Conservation (phyloP, 179 eudicot species). For the Beta lomatogona region DNA sequence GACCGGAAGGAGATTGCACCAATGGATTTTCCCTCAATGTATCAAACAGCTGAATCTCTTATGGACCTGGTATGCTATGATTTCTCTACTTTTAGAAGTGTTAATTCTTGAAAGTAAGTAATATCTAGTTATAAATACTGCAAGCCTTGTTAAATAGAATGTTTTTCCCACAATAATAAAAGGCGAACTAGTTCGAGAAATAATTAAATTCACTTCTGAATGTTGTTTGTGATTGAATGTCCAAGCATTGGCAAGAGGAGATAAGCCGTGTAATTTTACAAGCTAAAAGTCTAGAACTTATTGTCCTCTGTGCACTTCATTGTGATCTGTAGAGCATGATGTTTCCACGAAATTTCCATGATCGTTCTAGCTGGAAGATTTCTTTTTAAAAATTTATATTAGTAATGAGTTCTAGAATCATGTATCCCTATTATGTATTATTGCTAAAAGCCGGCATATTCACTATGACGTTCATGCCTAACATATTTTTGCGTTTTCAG, state of each 20-base stretch:
- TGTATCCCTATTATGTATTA: not conserved
- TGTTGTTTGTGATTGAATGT: not conserved
- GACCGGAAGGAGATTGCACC: constrained; percentile 96
- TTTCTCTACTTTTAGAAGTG: not conserved
- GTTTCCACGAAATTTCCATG: not conserved
- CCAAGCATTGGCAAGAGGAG: not conserved
- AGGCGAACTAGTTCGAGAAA: not conserved
- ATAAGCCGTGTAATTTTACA: no score
- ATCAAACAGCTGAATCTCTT: constrained; percentile 69
- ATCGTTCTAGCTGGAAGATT: not conserved
- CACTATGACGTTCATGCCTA: constrained; percentile 8
- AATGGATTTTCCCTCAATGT: constrained; percentile 68
- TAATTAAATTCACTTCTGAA: not conserved
- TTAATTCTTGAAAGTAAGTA: not conserved
- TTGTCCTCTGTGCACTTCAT: not conserved
- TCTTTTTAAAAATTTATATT: not conserved
- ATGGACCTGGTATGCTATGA: constrained; percentile 71
- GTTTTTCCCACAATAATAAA: not conserved
- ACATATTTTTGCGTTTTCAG: constrained; percentile 45
- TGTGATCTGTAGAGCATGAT: not conserved
- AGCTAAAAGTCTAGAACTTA: not conserved
- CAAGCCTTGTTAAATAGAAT: not conserved
- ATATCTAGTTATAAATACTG: not conserved
- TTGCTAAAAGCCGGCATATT: not conserved
- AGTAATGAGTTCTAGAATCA: not conserved